Evolutionary conservation across 257 asterid genomes (phyloP), one percentile per base, ranked within the genome.

Genomic region (Phtheirospermum japonicum): DNA sequence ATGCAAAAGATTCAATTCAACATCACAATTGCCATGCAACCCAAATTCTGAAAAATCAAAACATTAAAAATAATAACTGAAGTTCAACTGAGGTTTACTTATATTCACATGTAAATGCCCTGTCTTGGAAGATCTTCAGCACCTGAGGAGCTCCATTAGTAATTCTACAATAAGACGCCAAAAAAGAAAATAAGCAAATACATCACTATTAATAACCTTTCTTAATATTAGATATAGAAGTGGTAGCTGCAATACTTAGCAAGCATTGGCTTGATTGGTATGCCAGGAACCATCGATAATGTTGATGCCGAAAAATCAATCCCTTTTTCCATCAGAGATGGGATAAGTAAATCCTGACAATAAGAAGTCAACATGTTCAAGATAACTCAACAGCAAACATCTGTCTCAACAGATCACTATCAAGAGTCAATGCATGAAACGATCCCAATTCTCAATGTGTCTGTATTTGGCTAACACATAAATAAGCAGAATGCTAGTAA

Each of bases 261-360:
- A 64, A 90, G 96, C 97, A 90, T 90, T 63, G 96, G 97, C 77
- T 83, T 87, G 78, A 90, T 85, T 58, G 97, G 97, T 78, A 82
- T 67, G 67, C 97, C 97, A 45, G 96, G 97, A 70, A 82, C 81
- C 90, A 90, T 85, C 45, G 95, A 82, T 71, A 90, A 71, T 57
- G 80, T 68, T 61, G 81, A 71, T 43, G 90, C 77, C 10, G 93
- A 85, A 83, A 90, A 90, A 39, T 66, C 73, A 71, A 78, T 73
- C 78, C 95, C 96, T 63, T 85, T 90, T 58, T 83, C 89, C 84
- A 90, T 68, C 65, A 90, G 75, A 42, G 80, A 72, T 50, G 97
- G 90, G 66, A 90, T 79, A 57, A 90, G 80, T 60, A 90, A 59
- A 78, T 83, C 95, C n/a, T n/a, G n/a, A n/a, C n/a, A n/a, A n/a